Conservation (phyloP, 257 asterid genomes). For the Apocynum venetum region DNA sequence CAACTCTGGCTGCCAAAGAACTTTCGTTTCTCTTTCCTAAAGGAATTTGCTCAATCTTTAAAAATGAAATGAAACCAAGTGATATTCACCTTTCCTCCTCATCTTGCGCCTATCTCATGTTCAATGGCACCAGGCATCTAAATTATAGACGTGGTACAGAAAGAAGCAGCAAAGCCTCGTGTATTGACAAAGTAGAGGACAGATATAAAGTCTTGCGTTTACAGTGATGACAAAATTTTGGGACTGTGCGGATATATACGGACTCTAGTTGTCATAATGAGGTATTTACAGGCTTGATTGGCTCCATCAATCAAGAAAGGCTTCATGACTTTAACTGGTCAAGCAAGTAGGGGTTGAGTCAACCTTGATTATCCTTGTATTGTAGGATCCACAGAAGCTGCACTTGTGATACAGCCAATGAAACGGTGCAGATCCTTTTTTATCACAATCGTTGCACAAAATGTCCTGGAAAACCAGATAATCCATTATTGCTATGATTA, state of each 20-base stretch:
- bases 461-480: slow-evolving; percentile 46
- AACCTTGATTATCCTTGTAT: slow-evolving; percentile 83
- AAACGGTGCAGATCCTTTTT: slow-evolving; percentile 74
- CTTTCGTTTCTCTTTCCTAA: neutral
- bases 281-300: neutral
- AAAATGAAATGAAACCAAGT: neutral
- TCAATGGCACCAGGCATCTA: neutral
- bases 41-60: neutral
- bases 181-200: neutral
- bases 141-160: neutral
- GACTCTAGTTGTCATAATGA: neutral
- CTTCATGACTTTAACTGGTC: slow-evolving; percentile 2
- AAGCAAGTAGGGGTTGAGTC: slow-evolving; percentile 57
- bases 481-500: slow-evolving; percentile 1
- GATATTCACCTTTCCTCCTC: neutral
- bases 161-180: neutral
- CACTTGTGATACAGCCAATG: slow-evolving; percentile 98
- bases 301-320: neutral
- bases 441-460: slow-evolving; percentile 84
- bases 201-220: neutral
- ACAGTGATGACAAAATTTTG: neutral
- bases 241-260: neutral
- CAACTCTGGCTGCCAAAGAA: neutral
- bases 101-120: neutral
- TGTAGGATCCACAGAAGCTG: slow-evolving; percentile 76